phyloP scores from a whole-genome alignment of 164 flowering plant species.

The Vitis rupestris region DNA sequence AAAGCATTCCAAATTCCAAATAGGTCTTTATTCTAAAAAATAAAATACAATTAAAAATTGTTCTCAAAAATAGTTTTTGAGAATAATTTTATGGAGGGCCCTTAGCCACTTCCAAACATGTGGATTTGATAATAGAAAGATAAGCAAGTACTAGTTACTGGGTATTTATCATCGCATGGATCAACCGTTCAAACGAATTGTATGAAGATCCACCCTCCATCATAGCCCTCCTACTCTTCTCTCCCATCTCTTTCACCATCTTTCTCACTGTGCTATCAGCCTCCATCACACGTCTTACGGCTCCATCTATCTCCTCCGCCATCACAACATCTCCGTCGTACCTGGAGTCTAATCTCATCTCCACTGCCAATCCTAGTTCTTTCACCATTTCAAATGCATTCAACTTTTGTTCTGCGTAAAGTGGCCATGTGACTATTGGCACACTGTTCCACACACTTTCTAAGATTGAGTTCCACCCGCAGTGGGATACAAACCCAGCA shows the following conservation, averaged over 20 bases:
- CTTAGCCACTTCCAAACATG: too few relatives aligned
- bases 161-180: background rate
- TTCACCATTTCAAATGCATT: constrained; percentile 28
- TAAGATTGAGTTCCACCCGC: constrained; percentile 36
- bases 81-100: too few relatives aligned
- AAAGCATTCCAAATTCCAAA: too few relatives aligned
- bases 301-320: constrained; percentile 24
- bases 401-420: constrained; percentile 34
- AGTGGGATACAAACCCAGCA: constrained; percentile 38
- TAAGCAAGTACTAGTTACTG: too few relatives aligned
- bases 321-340: constrained; percentile 6
- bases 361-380: constrained; percentile 30
- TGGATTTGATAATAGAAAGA: too few relatives aligned
- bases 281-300: constrained; percentile 21
- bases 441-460: constrained; percentile 34
- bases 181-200: background rate
- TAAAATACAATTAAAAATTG: too few relatives aligned
- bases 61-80: too few relatives aligned
- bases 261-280: constrained; percentile 18
- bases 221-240: constrained; percentile 14
- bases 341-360: constrained; percentile 24
- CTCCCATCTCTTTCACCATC: constrained; percentile 23
- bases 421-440: constrained; percentile 33
- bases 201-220: constrained; percentile 27
- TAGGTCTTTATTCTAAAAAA: too few relatives aligned